phyloP scores from a whole-genome alignment of 164 flowering plant genomes.

The Piper betle region DNA sequence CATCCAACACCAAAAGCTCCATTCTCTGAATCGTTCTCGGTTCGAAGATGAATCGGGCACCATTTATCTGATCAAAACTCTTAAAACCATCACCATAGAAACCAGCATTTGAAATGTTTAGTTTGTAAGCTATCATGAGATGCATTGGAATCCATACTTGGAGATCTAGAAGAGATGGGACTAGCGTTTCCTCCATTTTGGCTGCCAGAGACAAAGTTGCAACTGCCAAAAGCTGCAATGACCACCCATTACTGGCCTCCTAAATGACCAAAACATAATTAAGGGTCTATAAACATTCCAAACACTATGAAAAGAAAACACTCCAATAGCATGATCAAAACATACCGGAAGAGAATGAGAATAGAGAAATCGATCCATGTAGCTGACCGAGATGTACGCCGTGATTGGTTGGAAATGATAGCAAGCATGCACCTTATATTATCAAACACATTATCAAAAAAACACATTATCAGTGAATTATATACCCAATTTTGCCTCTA shows the following conservation, averaged over 20 bases:
- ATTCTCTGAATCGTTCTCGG: constrained; percentile 56
- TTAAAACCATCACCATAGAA: background rate
- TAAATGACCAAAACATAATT: constrained; percentile 5
- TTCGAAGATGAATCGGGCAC: constrained; percentile 57
- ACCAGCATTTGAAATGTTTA: background rate
- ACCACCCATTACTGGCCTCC: constrained; percentile 74
- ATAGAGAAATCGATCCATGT: constrained; percentile 75
- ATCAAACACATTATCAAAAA: no score
- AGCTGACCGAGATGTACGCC: constrained; percentile 87
- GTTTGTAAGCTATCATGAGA: background rate
- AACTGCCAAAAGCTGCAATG: constrained; percentile 64
- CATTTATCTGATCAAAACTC: constrained; percentile 32
- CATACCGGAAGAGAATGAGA: constrained; percentile 66
- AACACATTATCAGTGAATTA: no score
- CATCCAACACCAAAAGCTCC: constrained; percentile 68
- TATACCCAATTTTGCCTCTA: no score
- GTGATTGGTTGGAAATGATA: constrained; percentile 74
- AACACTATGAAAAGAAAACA: background rate
- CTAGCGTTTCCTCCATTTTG: constrained; percentile 88
- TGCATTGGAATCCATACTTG: constrained; percentile 34
- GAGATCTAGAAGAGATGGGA: constrained; percentile 73
- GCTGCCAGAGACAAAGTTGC: constrained; percentile 94
- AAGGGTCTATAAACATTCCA: background rate
- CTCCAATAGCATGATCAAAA: constrained; percentile 6
- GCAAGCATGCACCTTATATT: constrained; percentile 53